Base-by-base conservation (phyloP, 1,284 basidiomycete genomes). In the Xerocomus alliaceus region DNA sequence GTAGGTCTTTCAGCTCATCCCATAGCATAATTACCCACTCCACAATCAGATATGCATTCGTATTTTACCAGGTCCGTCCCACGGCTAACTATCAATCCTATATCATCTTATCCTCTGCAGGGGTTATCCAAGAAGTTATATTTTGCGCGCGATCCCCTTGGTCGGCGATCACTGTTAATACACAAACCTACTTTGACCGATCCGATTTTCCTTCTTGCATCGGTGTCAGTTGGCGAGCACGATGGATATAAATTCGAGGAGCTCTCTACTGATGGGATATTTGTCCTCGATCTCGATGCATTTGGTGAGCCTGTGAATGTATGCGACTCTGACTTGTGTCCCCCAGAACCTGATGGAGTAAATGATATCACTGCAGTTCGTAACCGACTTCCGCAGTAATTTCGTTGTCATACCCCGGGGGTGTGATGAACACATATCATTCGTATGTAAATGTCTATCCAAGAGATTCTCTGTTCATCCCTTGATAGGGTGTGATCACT, bases 101-200 rank as follows among this genome's bases (percentile, higher is more conserved):
- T 39, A 11, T 35, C 10, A 9, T 55, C 54, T 69, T 28, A 75
- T 32, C 24, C 6, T 12, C 17, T 47, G 15, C 45, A 93, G 88
- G 76, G 77, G 44, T 42, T 63, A 41, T 77, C 81, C 5, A 75
- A 76, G 41, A 82, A 77, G 37, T 67, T 98, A 5, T 91, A 87
- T 76, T 96, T 93, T 72, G 93, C 86, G 8, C 84, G 96, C 49
- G 97, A 99, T 75, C 93, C 94, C 2, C 84, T 98, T 1, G 96
- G 97, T 2, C 85, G 97, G 31, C 86, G 97, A 45, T 98, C 96
- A 10, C 83, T 99, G 2, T 80, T 98, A 2, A 76, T 93, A 24
- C 87, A 91, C 61, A 77, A 76, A 59, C 87, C 89, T 20, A 83
- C 81, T 20, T 52, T 64, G 1, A 57, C 65, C 24, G 76, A 78